Base-by-base conservation (phyloP, 352 stramenopile genomes). In the Aphanomyces invadans region DNA sequence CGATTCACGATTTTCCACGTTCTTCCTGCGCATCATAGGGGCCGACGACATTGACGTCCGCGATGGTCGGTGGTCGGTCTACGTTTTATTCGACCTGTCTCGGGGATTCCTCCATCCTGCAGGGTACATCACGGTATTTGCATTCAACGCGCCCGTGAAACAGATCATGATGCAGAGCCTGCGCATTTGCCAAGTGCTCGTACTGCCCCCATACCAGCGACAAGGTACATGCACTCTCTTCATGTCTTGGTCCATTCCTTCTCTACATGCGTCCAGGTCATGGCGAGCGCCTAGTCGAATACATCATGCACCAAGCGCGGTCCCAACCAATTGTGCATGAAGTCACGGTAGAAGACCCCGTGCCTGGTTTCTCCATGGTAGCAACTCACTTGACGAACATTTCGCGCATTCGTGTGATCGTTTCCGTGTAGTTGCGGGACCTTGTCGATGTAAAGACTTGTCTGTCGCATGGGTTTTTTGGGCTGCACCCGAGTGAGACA, bases 281-380 rank as follows among this genome's bases (percentile, higher is more conserved):
- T 38, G 82, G 80, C 32, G 80, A 92, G 72, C 78, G 75, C 31
- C 77, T 94, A 19, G 76, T 94, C 26, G 76, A 87, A 26, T 78
- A 74, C 54, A 87, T 92, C 26, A 78, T 81, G 68, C 62, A 69
- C 45, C 77, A 80, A 54, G 79, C 82, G 11, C 67, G 86, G 26
- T 71, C 71, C 1, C 81, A 84, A 39, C 54, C 69, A 15, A 74
- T 73, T 28, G 77, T 95, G 7, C 89, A 92, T 68, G 83, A 95
- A 66, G 72, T 95, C 19, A 95, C 86, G 0, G 83, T 95, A 49
- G 86, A 95, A 62, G 86, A 95, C 65, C 86, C 86, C 0, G 82
- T 91, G 10, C 81, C 86, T 12, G 86, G 79, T 4, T 95, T 95
- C 60, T 72, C 80, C 26, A 78, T 69, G 55, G 81, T 89, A 70